Conservation (phyloP, 768 basidiomycete genomes). For the Suillus subaureus region DNA sequence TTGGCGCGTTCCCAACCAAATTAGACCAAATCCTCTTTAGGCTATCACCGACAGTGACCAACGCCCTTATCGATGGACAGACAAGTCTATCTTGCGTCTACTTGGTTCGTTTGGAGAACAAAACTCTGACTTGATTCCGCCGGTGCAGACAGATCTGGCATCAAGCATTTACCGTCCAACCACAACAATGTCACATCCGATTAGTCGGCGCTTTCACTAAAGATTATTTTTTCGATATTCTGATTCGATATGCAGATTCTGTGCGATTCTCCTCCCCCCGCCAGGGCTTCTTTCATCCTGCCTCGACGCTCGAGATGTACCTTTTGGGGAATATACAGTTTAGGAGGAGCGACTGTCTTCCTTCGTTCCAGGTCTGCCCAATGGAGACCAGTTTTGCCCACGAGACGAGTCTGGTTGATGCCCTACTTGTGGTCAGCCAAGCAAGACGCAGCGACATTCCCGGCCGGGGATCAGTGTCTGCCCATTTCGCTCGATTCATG, state of each 20-base stretch:
- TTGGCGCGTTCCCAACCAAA: neutral
- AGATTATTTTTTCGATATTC: no score
- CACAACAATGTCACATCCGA: no score
- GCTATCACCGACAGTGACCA: neutral
- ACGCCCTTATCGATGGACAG: neutral
- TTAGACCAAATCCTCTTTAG: neutral
- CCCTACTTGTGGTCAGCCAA: neutral
- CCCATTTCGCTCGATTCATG: neutral
- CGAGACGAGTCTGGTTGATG: no score
- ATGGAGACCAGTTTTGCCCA: no score
- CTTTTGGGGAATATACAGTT: neutral
- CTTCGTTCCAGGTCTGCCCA: neutral
- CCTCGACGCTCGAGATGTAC: neutral
- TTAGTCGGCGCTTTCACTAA: neutral
- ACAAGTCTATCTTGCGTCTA: neutral
- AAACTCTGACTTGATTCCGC: neutral
- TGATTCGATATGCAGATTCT: no score
- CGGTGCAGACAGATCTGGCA: neutral
- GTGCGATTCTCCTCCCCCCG: neutral
- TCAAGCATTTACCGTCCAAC: neutral
- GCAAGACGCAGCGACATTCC: neutral
- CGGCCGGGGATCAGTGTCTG: neutral
- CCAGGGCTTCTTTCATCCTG: neutral
- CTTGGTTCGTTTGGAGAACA: neutral
- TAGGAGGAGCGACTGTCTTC: neutral